These are phyloP conservation scores for Flaveria trinervia DNA, from an alignment of 129 eudicot genomes.

Conservation along the genomic window DNA sequence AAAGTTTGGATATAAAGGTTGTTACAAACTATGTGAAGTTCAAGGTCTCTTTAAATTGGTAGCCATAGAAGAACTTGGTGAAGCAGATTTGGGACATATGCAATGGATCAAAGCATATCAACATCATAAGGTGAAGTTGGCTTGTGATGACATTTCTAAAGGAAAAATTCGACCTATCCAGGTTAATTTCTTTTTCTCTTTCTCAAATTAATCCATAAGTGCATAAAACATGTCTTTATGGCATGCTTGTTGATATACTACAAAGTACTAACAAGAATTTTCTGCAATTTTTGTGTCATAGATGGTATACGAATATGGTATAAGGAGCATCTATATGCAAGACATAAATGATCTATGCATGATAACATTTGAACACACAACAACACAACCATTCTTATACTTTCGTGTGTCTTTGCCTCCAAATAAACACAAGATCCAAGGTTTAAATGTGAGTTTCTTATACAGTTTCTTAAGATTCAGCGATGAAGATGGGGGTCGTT, in stretches of 20 bases:
- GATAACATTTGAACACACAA: not conserved
- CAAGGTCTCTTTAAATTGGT: slow-evolving; percentile 19
- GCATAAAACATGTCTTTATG: not conserved
- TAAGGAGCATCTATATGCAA: slow-evolving; percentile 4
- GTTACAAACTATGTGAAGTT: not conserved
- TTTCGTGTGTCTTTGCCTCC: slow-evolving; percentile 15
- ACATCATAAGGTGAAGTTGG: not conserved
- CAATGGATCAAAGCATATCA: slow-evolving; percentile 24
- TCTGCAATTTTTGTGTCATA: not conserved
- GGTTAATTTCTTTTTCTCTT: not conserved
- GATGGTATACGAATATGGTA: slow-evolving; percentile 14
- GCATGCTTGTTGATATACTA: not conserved
- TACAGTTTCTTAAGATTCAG: not conserved
- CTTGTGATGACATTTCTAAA: not conserved
- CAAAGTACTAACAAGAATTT: not conserved
- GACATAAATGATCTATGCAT: slow-evolving; percentile 15
- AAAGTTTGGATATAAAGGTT: slow-evolving; percentile 1
- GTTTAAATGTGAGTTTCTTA: slow-evolving; percentile 10
- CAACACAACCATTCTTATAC: not conserved
- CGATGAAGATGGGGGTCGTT: not conserved
- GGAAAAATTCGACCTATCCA: not conserved
- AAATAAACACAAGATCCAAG: slow-evolving; percentile 1
- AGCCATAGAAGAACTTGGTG: not conserved
- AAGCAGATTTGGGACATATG: slow-evolving; percentile 15
- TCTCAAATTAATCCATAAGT: not conserved